Evolutionary conservation across 202 grass and related monocot genomes (phyloP), one percentile per base, ranked within the genome.

Genomic region (Eragrostis tef): DNA sequence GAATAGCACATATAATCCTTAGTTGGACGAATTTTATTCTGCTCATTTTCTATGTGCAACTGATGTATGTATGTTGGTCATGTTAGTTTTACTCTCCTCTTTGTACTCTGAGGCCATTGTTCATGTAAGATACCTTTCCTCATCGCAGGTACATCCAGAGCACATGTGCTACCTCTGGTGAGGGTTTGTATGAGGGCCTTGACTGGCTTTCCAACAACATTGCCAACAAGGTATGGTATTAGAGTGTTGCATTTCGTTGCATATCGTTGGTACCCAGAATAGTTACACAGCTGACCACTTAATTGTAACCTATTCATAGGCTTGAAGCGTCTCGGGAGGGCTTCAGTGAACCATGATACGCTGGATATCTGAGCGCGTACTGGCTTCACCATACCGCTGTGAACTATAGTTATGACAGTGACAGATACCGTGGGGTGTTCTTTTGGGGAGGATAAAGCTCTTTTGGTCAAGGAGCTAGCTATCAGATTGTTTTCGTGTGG

Each of bases 121-220:
- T 70, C 1, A 47, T 10, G 3, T 15, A 6, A n/a, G 13, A 0
- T 49, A 24, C 42, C 7, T 45, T 59, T 43, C 31, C 24, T 75
- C 4, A 8, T 46, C 74, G 62, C 80, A 94, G 91, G 91, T 94
- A 94, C 71, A 94, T 94, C 81, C 91, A 94, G 86, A 94, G 91
- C 86, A 91, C 91, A 44, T 94, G 91, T 79, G 91, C 91, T 82
- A 94, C 91, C 60, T 89, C 91, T 68, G 91, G 91, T 71, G 91
- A 94, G 89, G 91, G 91, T 22, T 85, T 94, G 88, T 94, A 94
- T 0, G 91, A 94, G 75, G 91, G 91, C 26, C 91, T 94, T 70
- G 91, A 94, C 44, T 94, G 91, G 91, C 91, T 94, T 63, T 94
- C 91, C 58, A 94, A 91, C 89, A 94, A 94, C 80, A 94, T 94